A percentile compares a stretch with the other conserved stretches of the same genome.
phyloP scores from a whole-genome alignment of 1,284 basidiomycete species.

The Grifola frondosa region DNA sequence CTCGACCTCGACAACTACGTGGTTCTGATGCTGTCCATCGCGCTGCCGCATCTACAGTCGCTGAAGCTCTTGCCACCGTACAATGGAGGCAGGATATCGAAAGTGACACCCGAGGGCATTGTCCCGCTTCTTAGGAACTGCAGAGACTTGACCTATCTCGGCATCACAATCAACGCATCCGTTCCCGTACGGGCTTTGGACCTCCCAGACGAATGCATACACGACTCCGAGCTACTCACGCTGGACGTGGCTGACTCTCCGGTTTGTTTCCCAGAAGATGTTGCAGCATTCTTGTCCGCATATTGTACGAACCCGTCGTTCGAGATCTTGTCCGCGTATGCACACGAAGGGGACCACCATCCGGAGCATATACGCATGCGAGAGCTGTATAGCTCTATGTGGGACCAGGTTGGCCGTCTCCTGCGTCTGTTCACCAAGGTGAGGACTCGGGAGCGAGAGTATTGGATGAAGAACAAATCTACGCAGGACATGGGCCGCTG shows the following conservation, averaged over 20 bases:
- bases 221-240: conserved; percentile 7
- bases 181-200: background rate
- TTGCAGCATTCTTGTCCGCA: conserved; percentile 18
- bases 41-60: conserved; percentile 18
- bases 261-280: conserved; percentile 12
- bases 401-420: conserved; percentile 15
- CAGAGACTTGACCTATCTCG: conserved; percentile 14
- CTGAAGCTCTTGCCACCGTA: conserved; percentile 19
- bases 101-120: conserved; percentile 18
- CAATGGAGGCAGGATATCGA: conserved; percentile 14
- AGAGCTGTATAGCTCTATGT: conserved; percentile 10
- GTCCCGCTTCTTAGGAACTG: conserved; percentile 14
- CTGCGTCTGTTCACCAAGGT: conserved; percentile 14
- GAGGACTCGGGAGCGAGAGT: conserved; percentile 10
- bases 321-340: conserved; percentile 11
- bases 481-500: too few species aligned
- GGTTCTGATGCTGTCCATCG: conserved; percentile 14
- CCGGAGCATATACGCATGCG: conserved; percentile 11
- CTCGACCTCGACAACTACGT: conserved; percentile 13
- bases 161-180: conserved; percentile 14
- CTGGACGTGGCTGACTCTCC: conserved; percentile 20
- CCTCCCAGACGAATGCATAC: background rate
- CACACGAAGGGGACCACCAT: conserved; percentile 10
- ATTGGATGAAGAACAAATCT: conserved; percentile 3
- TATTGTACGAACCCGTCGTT: conserved; percentile 16